These are phyloP conservation scores for Diaporthe sp. DNA, from an alignment of 2,329 filamentous ascomycete genomes.

Conservation along the genomic window DNA sequence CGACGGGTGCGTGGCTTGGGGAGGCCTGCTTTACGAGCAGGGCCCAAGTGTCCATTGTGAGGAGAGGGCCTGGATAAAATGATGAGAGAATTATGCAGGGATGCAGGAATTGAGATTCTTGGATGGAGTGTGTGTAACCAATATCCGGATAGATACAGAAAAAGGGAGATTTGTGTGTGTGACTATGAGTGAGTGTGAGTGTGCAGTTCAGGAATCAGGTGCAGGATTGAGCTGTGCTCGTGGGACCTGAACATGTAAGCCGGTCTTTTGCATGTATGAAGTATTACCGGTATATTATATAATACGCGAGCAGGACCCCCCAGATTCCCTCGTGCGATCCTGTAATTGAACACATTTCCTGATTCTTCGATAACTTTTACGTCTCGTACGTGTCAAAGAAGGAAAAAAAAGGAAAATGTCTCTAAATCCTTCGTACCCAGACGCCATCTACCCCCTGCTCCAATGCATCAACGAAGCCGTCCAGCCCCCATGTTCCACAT, in stretches of 20 bases:
- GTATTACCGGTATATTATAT: neutral
- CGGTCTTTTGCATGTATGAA: neutral
- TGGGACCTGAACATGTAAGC: neutral
- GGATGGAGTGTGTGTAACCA: neutral
- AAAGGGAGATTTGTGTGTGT: neutral
- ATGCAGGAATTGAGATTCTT: neutral
- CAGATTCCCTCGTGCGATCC: neutral
- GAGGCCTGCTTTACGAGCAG: neutral
- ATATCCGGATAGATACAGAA: neutral
- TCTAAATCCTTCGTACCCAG: neutral
- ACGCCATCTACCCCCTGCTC: neutral
- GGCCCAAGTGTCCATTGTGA: neutral
- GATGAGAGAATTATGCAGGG: neutral
- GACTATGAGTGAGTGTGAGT: neutral
- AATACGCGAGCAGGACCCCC: neutral
- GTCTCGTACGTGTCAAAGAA: neutral
- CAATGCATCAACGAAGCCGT: conserved; percentile 1
- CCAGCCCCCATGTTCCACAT: neutral
- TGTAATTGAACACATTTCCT: neutral
- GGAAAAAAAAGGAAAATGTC: neutral
- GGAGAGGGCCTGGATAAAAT: neutral
- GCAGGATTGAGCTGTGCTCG: neutral
- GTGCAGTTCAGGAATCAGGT: neutral
- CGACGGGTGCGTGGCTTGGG: neutral
- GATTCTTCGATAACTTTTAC: neutral